Percentiles rank a stretch among this genome's conserved stretches.
phyloP scores from a whole-genome alignment of 139 green algal genomes.

The Chlorella sorokiniana region DNA sequence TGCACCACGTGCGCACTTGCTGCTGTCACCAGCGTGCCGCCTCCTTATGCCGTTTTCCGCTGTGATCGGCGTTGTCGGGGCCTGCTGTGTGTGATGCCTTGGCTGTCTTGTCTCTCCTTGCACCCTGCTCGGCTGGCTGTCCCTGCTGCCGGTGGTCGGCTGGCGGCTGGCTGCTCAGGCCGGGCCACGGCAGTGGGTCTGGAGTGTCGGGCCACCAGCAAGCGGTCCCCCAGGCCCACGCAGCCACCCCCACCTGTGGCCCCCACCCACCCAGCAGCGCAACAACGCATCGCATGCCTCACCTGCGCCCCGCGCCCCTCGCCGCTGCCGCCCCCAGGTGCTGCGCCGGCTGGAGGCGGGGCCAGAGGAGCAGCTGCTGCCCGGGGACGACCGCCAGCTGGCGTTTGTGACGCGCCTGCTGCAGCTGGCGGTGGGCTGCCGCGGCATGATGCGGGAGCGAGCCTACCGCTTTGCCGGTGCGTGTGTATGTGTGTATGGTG shows the following conservation, averaged over 20 bases:
- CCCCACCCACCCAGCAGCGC: not conserved
- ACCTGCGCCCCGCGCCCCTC: not conserved
- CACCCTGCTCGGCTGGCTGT: no score
- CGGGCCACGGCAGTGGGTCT: no score
- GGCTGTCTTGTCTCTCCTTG: no score
- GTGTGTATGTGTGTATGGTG: not conserved
- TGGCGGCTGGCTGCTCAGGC: no score
- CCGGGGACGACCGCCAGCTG: conserved; percentile 56
- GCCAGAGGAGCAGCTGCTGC: conserved; percentile 45
- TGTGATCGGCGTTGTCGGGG: not conserved
- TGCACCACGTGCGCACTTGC: conserved; percentile 49
- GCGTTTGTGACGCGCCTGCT: conserved; percentile 71
- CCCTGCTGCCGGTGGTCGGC: no score
- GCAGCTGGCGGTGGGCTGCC: conserved; percentile 33
- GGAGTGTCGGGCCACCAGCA: no score
- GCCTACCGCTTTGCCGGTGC: conserved; percentile 34
- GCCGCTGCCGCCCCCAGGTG: conserved; percentile 30
- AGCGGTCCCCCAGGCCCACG: no score
- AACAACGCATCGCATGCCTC: not conserved
- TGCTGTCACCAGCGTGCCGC: not conserved
- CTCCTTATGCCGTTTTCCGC: not conserved
- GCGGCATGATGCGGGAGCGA: conserved; percentile 40
- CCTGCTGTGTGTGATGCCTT: not conserved
- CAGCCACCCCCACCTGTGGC: no score
- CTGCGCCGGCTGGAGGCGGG: conserved; percentile 45